Percentiles rank a stretch among this genome's conserved stretches.
Conservation (phyloP, 352 stramenopile species). For the Globisporangium lucens region DNA sequence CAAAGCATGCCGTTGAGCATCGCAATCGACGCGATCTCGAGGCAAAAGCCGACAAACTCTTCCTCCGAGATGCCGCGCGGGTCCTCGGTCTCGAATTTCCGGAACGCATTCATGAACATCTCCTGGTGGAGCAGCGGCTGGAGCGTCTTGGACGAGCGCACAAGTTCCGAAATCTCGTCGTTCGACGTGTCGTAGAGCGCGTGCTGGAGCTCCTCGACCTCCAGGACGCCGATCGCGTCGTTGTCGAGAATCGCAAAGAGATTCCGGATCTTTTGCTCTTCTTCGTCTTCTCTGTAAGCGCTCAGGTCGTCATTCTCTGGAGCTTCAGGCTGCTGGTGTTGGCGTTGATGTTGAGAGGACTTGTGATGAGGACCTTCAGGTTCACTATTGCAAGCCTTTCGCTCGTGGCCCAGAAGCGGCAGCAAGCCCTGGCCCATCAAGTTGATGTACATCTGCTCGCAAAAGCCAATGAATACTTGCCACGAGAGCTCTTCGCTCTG, state of each 20-base stretch:
- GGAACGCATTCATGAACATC: conserved; percentile 64
- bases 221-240: conserved; percentile 55
- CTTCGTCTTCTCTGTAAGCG: conserved; percentile 24
- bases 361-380: background rate
- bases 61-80: conserved; percentile 57
- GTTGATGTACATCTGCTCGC: conserved; percentile 40
- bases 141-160: conserved; percentile 43
- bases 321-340: background rate
- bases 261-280: conserved; percentile 43
- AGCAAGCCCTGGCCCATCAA: conserved; percentile 40
- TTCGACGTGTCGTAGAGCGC: conserved; percentile 36
- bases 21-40: conserved; percentile 56
- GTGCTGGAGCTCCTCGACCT: conserved; percentile 53
- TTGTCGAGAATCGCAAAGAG: conserved; percentile 59
- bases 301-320: conserved; percentile 6
- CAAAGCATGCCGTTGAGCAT: conserved; percentile 40
- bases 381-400: background rate
- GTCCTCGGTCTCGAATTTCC: conserved; percentile 52
- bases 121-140: conserved; percentile 57
- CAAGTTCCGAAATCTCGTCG: conserved; percentile 29
- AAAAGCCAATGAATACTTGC: conserved; percentile 49
- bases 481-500: conserved; percentile 37
- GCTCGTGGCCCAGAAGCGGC: background rate
- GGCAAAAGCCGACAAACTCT: conserved; percentile 74
- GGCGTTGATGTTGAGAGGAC: background rate